These are phyloP conservation scores for Brassica rapa DNA, from an alignment of 345 rosid genomes.

Conservation along the genomic window DNA sequence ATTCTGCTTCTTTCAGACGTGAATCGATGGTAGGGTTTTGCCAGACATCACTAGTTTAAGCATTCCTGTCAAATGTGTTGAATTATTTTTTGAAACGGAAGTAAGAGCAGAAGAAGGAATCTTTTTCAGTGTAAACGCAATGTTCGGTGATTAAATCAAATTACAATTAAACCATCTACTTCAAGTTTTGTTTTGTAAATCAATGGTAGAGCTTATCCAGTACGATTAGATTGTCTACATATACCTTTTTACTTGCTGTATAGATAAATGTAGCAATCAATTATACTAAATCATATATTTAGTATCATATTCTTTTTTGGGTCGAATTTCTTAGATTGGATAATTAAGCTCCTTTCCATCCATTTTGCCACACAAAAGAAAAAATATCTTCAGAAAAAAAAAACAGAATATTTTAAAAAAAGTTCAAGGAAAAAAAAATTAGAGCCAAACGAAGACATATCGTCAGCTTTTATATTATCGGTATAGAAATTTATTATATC, in stretches of 20 bases:
- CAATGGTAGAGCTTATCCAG: neutral
- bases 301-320: neutral
- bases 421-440: neutral
- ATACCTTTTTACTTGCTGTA: neutral
- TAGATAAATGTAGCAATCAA: neutral
- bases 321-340: neutral
- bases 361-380: neutral
- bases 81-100: neutral
- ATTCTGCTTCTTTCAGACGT: neutral
- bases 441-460: slow-evolving; percentile 17
- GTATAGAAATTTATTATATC: neutral
- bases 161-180: neutral
- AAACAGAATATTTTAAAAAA: neutral
- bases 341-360: neutral
- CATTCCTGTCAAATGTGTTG: neutral
- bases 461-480: slow-evolving; percentile 22
- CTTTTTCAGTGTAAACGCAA: neutral
- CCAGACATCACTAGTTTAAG: neutral
- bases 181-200: neutral
- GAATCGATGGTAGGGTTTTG: neutral
- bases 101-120: neutral
- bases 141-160: neutral
- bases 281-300: neutral
- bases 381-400: neutral
- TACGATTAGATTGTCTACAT: neutral